Evolutionary conservation across 1,284 basidiomycete genomes (phyloP).

Genomic region (Ustilago loliicola): DNA sequence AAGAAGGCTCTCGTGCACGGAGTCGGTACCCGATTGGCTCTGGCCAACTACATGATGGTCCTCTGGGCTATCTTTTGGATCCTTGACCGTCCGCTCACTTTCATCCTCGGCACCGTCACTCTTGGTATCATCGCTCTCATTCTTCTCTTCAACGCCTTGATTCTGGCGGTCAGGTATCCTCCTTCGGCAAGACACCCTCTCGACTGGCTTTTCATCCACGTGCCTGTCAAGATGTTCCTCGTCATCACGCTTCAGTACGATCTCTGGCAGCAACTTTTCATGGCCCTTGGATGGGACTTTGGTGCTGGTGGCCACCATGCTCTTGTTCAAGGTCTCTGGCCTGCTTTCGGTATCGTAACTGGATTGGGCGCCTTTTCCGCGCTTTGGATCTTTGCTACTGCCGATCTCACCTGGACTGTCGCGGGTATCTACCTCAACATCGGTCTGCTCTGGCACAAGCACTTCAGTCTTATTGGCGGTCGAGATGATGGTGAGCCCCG

Average conservation of each 20-base stretch:
- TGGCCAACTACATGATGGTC: constrained; percentile 85
- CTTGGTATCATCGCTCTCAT: constrained; percentile 56
- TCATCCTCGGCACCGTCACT: constrained; percentile 52
- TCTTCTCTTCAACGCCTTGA: constrained; percentile 57
- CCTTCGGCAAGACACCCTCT: constrained; percentile 72
- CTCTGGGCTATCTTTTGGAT: constrained; percentile 87
- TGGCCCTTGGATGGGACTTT: constrained; percentile 72
- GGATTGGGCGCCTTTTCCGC: constrained; percentile 52
- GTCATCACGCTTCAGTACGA: constrained; percentile 73
- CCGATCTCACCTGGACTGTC: constrained; percentile 59
- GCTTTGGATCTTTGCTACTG: constrained; percentile 64
- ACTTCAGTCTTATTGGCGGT: constrained; percentile 45
- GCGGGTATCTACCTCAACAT: constrained; percentile 60
- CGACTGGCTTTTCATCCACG: constrained; percentile 73
- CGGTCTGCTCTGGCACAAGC: constrained; percentile 58
- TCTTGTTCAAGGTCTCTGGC: constrained; percentile 57
- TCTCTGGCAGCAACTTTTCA: constrained; percentile 73
- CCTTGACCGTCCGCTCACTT: constrained; percentile 58
- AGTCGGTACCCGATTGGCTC: constrained; percentile 81
- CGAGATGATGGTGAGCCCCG: constrained; percentile 43
- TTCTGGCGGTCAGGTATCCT: constrained; percentile 54
- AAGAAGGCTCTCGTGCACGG: constrained; percentile 75
- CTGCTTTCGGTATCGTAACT: constrained; percentile 54
- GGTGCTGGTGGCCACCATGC: constrained; percentile 36
- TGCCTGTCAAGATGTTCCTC: constrained; percentile 73